phyloP scores from a whole-genome alignment of 169 alveolate genomes.

The Plasmodium berghei region DNA sequence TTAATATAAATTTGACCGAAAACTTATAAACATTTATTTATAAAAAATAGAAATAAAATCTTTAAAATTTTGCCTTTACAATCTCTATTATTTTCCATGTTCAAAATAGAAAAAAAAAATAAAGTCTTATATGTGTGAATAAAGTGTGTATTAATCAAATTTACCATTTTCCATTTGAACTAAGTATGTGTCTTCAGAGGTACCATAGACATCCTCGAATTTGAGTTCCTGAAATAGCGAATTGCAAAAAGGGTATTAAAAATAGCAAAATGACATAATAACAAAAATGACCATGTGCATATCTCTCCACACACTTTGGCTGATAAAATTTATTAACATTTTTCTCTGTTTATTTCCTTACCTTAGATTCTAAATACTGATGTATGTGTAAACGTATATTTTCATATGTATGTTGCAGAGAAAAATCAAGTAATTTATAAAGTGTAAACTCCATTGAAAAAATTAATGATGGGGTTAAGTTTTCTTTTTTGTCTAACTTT shows the following conservation, averaged over 20 bases:
- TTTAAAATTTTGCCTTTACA: too few species aligned
- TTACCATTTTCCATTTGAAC: slow-evolving; percentile 29
- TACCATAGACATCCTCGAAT: slow-evolving; percentile 73
- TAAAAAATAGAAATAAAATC: too few species aligned
- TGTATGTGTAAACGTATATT: slow-evolving; percentile 79
- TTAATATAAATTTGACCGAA: background rate
- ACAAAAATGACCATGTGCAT: background rate
- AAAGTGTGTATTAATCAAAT: background rate
- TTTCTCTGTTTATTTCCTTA: background rate
- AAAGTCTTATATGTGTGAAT: background rate
- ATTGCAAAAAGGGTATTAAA: background rate
- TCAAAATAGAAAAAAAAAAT: background rate
- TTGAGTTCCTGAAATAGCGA: slow-evolving; percentile 36
- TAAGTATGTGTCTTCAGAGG: slow-evolving; percentile 51
- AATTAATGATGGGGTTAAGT: slow-evolving; percentile 78
- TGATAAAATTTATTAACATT: background rate
- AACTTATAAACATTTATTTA: background rate
- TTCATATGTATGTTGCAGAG: slow-evolving; percentile 79
- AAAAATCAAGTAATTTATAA: slow-evolving; percentile 78
- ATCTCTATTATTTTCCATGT: background rate
- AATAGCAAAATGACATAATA: background rate
- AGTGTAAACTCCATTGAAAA: slow-evolving; percentile 81
- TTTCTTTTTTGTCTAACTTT: slow-evolving; percentile 77
- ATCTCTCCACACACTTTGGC: background rate
- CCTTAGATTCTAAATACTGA: slow-evolving; percentile 83